Evolutionary conservation across 352 stramenopile genomes (phyloP), one percentile per base, ranked within the genome.

Genomic region (Nothophytophthora sp.): DNA sequence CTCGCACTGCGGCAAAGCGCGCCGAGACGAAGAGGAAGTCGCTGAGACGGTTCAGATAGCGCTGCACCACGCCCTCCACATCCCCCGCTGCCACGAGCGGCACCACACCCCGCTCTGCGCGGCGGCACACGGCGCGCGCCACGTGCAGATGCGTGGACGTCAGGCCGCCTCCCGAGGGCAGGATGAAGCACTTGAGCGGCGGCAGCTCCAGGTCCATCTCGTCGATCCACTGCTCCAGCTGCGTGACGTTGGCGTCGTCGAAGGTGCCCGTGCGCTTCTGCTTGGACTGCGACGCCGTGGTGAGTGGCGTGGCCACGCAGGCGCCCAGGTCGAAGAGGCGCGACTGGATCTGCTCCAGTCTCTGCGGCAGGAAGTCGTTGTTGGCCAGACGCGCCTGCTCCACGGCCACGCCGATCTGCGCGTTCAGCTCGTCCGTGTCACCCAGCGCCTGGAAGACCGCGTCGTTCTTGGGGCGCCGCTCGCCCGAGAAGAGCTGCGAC

Each of bases 341-440:
- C 20, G 81, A 95, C 77, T 97, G 90, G 51, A 97, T 91, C 37
- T 93, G 62, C 52, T 85, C 66, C n/a, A 97, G 72, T 43, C 85
- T 65, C 15, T 64, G 56, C 22, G 73, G 76, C 27, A 96, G 55
- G 24, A 68, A 71, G 12, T 42, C 73, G 57, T 83, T 76, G 48
- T 45, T 32, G 1, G 50, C 60, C 11, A 58, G 43, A 23, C 67
- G 69, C 55, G 68, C 33, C 55, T 76, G 67, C 67, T 90, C 76
- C 37, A 89, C 70, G 12, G 70, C 76, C 39, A 90, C 60, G 48
- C 73, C 78, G 40, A 86, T 80, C 50, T 83, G 75, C 48, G 66
- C 86, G 61, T 97, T 97, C 18, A 96, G 82, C 67, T 97, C 90
- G 53, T 97, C 90, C 27, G 88, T 95, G 67, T 94, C 85, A 28